phyloP scores from a whole-genome alignment of 805 yeast species.

The Grigorovia humatica region DNA sequence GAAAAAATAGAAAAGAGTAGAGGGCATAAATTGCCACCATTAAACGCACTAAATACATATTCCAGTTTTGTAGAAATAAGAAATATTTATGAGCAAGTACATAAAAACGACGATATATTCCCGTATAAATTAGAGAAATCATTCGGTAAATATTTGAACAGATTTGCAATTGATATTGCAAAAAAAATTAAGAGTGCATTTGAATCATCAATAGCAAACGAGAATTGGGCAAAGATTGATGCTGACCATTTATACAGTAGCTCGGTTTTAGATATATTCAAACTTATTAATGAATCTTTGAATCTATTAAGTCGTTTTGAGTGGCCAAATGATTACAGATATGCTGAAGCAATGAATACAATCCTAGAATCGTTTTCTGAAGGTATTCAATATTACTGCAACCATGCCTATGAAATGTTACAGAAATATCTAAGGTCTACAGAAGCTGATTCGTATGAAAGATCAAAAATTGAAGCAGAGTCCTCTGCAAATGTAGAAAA shows the following conservation, averaged over 20 bases:
- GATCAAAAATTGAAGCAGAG: neutral
- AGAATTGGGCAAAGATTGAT: slow-evolving; percentile 45
- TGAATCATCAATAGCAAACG: slow-evolving; percentile 45
- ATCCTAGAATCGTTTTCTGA: slow-evolving; percentile 55
- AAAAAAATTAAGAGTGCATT: slow-evolving; percentile 39
- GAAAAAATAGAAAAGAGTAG: slow-evolving; percentile 27
- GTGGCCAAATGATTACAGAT: slow-evolving; percentile 59
- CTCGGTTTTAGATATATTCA: slow-evolving; percentile 60
- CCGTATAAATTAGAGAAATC: slow-evolving; percentile 46
- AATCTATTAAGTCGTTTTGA: slow-evolving; percentile 45
- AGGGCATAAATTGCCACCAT: slow-evolving; percentile 33
- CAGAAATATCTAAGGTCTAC: slow-evolving; percentile 30
- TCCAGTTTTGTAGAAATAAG: slow-evolving; percentile 43
- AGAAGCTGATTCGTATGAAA: slow-evolving; percentile 1
- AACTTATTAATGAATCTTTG: slow-evolving; percentile 48
- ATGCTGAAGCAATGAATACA: slow-evolving; percentile 49
- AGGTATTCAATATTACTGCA: slow-evolving; percentile 44
- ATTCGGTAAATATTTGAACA: slow-evolving; percentile 38
- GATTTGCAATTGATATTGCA: slow-evolving; percentile 36
- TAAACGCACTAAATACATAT: slow-evolving; percentile 51
- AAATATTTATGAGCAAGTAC: slow-evolving; percentile 40
- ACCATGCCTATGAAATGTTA: slow-evolving; percentile 28
- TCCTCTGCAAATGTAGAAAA: neutral
- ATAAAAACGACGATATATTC: slow-evolving; percentile 31
- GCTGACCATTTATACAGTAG: slow-evolving; percentile 38